phyloP scores from a whole-genome alignment of 2,329 filamentous ascomycete genomes.

The Monosporascus sp. region DNA sequence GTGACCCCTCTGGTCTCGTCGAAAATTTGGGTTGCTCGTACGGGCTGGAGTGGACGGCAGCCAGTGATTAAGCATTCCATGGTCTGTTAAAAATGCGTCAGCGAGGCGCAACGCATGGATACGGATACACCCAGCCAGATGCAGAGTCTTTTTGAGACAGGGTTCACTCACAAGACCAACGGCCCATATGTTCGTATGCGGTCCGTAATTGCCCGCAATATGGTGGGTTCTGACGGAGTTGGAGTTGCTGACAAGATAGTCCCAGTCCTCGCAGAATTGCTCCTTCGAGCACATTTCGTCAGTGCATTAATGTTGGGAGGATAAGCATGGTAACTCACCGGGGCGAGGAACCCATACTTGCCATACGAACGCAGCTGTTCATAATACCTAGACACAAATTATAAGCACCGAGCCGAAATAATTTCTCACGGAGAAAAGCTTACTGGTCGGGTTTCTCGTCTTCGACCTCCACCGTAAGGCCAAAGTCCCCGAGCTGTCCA shows the following conservation, averaged over 20 bases:
- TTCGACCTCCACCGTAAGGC: not conserved
- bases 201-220: constrained; percentile 11
- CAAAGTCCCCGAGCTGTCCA: constrained; percentile 14
- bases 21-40: not conserved
- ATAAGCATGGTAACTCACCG: constrained; percentile 5
- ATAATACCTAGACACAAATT: constrained; percentile 6
- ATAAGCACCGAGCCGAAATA: not conserved
- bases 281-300: constrained; percentile 4
- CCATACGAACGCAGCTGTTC: constrained; percentile 4
- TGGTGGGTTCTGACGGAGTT: not conserved
- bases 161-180: constrained; percentile 6
- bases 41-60: not conserved
- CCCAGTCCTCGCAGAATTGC: constrained; percentile 14
- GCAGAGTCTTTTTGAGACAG: not conserved
- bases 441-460: not conserved
- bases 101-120: not conserved
- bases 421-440: not conserved
- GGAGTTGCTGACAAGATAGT: constrained; percentile 4
- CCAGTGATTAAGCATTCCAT: not conserved
- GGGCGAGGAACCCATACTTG: constrained; percentile 7
- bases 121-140: no score
- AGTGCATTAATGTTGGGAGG: not conserved
- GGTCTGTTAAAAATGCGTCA: not conserved
- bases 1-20: not conserved
- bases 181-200: constrained; percentile 13